phyloP scores from a whole-genome alignment of 164 flowering plant genomes.

The Brasenia schreberi region DNA sequence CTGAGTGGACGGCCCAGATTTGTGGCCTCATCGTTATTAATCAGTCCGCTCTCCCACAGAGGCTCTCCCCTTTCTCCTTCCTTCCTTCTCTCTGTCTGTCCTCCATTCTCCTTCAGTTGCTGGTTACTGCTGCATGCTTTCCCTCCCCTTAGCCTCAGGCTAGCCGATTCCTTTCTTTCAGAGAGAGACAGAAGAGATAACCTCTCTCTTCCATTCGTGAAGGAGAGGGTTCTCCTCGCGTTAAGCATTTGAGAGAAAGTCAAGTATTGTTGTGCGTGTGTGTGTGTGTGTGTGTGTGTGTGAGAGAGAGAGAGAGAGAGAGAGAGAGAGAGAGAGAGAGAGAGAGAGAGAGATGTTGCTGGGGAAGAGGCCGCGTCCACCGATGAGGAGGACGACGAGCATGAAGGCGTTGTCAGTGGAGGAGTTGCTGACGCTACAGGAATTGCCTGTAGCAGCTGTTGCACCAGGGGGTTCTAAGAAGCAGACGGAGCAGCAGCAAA shows the following conservation, averaged over 20 bases:
- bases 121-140: background rate
- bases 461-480: conserved; percentile 7
- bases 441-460: background rate
- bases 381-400: conserved; percentile 57
- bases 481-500: background rate
- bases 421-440: background rate
- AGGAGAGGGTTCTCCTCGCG: too few species aligned
- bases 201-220: too few species aligned
- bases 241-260: background rate
- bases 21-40: conserved; percentile 3
- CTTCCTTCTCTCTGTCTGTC: conserved; percentile 8
- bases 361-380: conserved; percentile 52
- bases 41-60: conserved; percentile 6
- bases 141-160: background rate
- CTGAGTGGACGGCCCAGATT: conserved; percentile 26
- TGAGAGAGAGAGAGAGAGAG: background rate
- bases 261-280: background rate
- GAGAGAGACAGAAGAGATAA: background rate
- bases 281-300: background rate
- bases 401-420: conserved; percentile 35
- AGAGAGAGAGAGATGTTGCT: conserved; percentile 25
- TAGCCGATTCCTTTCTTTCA: background rate
- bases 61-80: conserved; percentile 15
- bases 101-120: background rate
- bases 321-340: background rate